phyloP scores from a whole-genome alignment of 805 yeast species.

The Suhomyces vadensis region DNA sequence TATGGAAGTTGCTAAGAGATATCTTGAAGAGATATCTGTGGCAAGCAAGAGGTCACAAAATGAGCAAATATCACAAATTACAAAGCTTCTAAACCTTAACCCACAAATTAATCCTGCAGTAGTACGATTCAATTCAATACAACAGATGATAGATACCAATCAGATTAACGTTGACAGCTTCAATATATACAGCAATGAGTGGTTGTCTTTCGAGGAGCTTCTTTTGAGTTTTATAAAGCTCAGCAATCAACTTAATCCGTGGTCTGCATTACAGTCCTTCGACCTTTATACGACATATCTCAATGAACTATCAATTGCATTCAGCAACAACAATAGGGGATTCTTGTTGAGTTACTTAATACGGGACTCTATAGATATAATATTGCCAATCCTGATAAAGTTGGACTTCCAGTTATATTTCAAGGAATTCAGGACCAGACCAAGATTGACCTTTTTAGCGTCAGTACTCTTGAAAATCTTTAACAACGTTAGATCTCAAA shows the following conservation, averaged over 20 bases:
- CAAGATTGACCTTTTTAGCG: constrained; percentile 52
- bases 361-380: constrained; percentile 33
- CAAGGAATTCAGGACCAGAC: constrained; percentile 42
- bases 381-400: constrained; percentile 47
- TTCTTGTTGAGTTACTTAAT: constrained; percentile 38
- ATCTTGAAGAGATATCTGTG: constrained; percentile 34
- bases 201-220: constrained; percentile 48
- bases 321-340: constrained; percentile 45
- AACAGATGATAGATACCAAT: constrained; percentile 9
- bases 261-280: constrained; percentile 52
- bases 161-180: constrained; percentile 24
- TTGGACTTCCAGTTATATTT: constrained; percentile 43
- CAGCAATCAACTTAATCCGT: constrained; percentile 54
- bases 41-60: constrained; percentile 19
- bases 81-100: constrained; percentile 24
- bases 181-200: constrained; percentile 33
- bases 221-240: constrained; percentile 48
- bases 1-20: constrained; percentile 24
- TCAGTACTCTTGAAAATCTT: constrained; percentile 56
- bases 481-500: constrained; percentile 57
- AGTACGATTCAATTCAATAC: constrained; percentile 22
- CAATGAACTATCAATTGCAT: constrained; percentile 49
- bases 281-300: constrained; percentile 52
- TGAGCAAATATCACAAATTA: constrained; percentile 22
- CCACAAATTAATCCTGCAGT: constrained; percentile 26